A percentile compares a stretch with the other conserved stretches of the same genome.
phyloP scores from a whole-genome alignment of 2,329 filamentous ascomycete species.

The Chaetomium globosum region DNA sequence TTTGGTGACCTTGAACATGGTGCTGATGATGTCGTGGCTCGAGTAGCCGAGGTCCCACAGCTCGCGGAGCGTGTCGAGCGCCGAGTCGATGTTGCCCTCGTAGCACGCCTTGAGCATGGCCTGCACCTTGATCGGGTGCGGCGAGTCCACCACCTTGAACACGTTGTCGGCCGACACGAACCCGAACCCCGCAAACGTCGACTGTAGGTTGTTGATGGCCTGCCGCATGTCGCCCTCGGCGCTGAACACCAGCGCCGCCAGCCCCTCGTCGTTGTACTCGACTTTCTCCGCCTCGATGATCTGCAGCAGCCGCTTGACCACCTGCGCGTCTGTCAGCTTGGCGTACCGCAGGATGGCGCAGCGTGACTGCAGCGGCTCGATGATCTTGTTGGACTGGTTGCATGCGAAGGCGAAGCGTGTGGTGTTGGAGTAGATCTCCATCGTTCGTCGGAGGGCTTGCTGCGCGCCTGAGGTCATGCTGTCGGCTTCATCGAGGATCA shows the following conservation, averaged over 20 bases:
- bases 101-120: slow-evolving; percentile 98
- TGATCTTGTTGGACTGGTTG: slow-evolving; percentile 99
- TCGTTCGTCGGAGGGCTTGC: slow-evolving; percentile 89
- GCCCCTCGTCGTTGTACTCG: slow-evolving; percentile 85
- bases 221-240: slow-evolving; percentile 99
- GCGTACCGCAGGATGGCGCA: slow-evolving; percentile 95
- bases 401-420: slow-evolving; percentile 97
- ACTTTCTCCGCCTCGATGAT: slow-evolving; percentile 93
- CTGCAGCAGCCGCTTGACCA: slow-evolving; percentile 87
- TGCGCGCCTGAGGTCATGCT: slow-evolving; percentile 97
- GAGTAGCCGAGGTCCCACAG: slow-evolving; percentile 95
- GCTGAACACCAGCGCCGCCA: slow-evolving; percentile 94
- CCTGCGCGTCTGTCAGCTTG: slow-evolving; percentile 86
- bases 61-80: slow-evolving; percentile 83
- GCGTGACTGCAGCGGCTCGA: slow-evolving; percentile 95
- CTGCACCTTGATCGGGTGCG: slow-evolving; percentile 97
- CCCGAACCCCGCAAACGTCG: slow-evolving; percentile 87
- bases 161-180: slow-evolving; percentile 98
- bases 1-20: slow-evolving; percentile 98
- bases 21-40: slow-evolving; percentile 98
- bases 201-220: slow-evolving; percentile 97
- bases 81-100: slow-evolving; percentile 85
- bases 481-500: slow-evolving; percentile 97
- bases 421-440: slow-evolving; percentile 98
- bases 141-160: slow-evolving; percentile 94